Evolutionary conservation across 1,284 basidiomycete species (phyloP).

Genomic region (Golubevia sp.): DNA sequence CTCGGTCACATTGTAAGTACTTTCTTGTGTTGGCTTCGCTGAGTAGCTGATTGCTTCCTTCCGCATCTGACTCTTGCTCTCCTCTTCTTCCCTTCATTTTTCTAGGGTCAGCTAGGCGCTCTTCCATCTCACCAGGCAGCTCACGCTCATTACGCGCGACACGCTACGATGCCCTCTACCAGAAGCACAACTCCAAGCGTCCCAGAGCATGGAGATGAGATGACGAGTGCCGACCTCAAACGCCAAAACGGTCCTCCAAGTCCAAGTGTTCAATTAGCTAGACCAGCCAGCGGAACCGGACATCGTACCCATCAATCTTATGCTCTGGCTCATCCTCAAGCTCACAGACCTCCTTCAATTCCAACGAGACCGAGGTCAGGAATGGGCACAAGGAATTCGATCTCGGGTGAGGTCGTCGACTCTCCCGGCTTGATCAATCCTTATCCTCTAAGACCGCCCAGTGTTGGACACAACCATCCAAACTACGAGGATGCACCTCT

Average conservation of each 20-base stretch:
- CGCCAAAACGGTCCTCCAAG: conserved; percentile 11
- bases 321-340: conserved; percentile 26
- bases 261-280: conserved; percentile 21
- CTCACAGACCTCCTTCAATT: conserved; percentile 10
- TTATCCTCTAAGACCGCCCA: conserved; percentile 12
- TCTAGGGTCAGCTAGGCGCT: conserved; percentile 16
- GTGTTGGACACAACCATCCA: conserved; percentile 6
- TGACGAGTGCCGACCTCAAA: conserved; percentile 19
- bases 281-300: conserved; percentile 24
- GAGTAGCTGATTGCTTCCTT: too few species aligned
- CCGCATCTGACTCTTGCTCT: too few species aligned
- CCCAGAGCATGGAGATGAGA: conserved; percentile 49
- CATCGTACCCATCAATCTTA: conserved; percentile 19
- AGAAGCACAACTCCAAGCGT: conserved; percentile 38
- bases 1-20: conserved; percentile 8
- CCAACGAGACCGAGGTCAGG: neutral
- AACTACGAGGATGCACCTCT: conserved; percentile 8
- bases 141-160: conserved; percentile 19
- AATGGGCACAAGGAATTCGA: neutral
- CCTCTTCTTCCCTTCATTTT: neutral
- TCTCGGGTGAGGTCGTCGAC: neutral
- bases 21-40: too few species aligned
- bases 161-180: conserved; percentile 34
- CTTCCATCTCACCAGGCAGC: conserved; percentile 13
- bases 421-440: conserved; percentile 1